A percentile compares a stretch with the other conserved stretches of the same genome.
phyloP scores from a whole-genome alignment of 164 flowering plant genomes.

The Stephania yunnanensis region DNA sequence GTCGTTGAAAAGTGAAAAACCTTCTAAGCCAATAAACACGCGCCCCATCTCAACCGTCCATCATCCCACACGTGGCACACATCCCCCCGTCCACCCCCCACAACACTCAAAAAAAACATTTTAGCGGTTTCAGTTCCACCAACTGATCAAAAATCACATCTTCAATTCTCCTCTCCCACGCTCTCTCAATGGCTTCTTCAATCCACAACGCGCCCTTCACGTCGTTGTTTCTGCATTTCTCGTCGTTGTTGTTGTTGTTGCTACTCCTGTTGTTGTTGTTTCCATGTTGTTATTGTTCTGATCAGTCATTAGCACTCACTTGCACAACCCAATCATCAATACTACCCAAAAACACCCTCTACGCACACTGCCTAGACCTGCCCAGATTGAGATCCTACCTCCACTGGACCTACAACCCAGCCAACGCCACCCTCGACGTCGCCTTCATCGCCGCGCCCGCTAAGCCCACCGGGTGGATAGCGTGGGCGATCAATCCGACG shows the following conservation, averaged over 20 bases:
- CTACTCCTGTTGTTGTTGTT: background rate
- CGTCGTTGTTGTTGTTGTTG: background rate
- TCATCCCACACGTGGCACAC: background rate
- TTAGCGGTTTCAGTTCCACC: background rate
- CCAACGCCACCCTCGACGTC: constrained; percentile 31
- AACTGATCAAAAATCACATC: background rate
- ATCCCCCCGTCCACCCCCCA: background rate
- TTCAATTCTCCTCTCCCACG: background rate
- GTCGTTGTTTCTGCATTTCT: background rate
- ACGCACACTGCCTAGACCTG: constrained; percentile 37
- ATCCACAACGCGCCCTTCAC: background rate
- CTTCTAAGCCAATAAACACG: background rate
- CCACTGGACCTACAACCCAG: constrained; percentile 38
- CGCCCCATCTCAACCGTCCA: background rate
- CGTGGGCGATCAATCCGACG: constrained; percentile 62
- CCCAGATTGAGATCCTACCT: constrained; percentile 40
- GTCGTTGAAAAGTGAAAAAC: no score
- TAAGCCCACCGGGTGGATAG: constrained; percentile 38
- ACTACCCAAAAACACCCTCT: constrained; percentile 18
- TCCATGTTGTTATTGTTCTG: background rate
- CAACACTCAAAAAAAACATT: background rate
- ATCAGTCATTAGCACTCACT: constrained; percentile 15
- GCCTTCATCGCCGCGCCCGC: constrained; percentile 43
- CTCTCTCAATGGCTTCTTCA: background rate
- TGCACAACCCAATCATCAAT: constrained; percentile 35